Percentiles rank a stretch among this genome's conserved stretches.
Evolutionary conservation across 257 asterid species (phyloP).

Genomic region (Nicotiana paniculata): DNA sequence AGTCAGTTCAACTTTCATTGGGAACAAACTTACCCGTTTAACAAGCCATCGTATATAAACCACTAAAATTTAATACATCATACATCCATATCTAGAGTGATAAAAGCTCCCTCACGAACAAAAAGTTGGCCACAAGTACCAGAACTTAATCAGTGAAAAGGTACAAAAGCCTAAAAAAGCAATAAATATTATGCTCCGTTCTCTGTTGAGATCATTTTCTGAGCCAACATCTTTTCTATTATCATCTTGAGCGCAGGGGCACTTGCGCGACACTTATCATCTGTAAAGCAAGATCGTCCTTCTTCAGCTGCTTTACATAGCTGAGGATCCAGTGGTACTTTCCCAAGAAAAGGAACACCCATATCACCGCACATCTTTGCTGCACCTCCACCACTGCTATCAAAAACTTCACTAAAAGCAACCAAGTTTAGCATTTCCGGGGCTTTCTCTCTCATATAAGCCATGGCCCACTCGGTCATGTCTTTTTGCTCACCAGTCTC

Average conservation of each 20-base stretch:
- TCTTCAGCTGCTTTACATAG: conserved; percentile 90
- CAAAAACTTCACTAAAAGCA: conserved; percentile 68
- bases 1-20: not conserved
- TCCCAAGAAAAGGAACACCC: conserved; percentile 83
- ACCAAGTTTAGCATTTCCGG: conserved; percentile 56
- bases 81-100: not conserved
- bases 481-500: conserved; percentile 56
- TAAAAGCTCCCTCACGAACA: not conserved
- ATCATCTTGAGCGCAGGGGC: conserved; percentile 63
- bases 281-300: conserved; percentile 80
- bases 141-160: not conserved
- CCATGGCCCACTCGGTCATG: conserved; percentile 47
- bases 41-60: not conserved
- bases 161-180: not conserved
- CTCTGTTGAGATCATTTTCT: conserved; percentile 35
- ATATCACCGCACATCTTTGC: conserved; percentile 75
- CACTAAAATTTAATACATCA: not conserved
- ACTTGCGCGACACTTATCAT: conserved; percentile 42
- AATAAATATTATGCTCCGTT: conserved; percentile 9
- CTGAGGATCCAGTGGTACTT: conserved; percentile 84
- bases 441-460: conserved; percentile 52
- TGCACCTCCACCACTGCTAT: conserved; percentile 84
- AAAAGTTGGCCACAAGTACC: not conserved
- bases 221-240: conserved; percentile 44
- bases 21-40: not conserved